These are phyloP conservation scores for Voacanga thouarsii DNA, from an alignment of 257 asterid species.

Conservation along the genomic window DNA sequence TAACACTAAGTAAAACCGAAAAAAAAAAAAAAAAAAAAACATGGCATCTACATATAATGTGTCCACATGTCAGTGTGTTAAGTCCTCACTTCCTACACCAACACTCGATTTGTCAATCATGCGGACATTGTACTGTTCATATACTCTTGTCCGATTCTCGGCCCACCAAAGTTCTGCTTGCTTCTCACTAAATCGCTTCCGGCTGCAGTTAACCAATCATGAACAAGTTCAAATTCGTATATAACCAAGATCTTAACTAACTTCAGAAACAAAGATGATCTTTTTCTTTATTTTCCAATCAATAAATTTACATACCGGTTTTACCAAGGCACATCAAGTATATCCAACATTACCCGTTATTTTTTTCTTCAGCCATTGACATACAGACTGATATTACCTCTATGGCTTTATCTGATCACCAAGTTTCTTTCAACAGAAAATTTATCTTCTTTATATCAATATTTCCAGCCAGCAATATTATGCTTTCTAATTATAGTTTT, in stretches of 20 bases:
- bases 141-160: constrained; percentile 58
- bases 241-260: neutral
- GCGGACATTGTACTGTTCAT: constrained; percentile 57
- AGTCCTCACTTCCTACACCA: constrained; percentile 56
- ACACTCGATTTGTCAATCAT: constrained; percentile 50
- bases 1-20: constrained; percentile 9
- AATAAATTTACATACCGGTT: neutral
- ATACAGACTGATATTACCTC: neutral
- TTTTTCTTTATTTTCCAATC: neutral
- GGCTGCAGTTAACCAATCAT: constrained; percentile 60
- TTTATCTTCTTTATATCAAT: neutral
- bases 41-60: constrained; percentile 24
- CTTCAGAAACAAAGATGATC: neutral
- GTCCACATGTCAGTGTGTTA: constrained; percentile 34
- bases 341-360: neutral
- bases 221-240: constrained; percentile 17
- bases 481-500: too few relatives aligned
- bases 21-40: constrained; percentile 19
- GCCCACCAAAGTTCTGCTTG: constrained; percentile 68
- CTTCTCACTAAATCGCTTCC: constrained; percentile 59
- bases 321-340: neutral
- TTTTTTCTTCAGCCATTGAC: neutral
- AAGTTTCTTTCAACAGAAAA: constrained; percentile 1
- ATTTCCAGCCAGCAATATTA: neutral
- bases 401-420: neutral